These are phyloP conservation scores for Tricholoma matsutake DNA, from an alignment of 768 basidiomycete species.

Conservation along the genomic window DNA sequence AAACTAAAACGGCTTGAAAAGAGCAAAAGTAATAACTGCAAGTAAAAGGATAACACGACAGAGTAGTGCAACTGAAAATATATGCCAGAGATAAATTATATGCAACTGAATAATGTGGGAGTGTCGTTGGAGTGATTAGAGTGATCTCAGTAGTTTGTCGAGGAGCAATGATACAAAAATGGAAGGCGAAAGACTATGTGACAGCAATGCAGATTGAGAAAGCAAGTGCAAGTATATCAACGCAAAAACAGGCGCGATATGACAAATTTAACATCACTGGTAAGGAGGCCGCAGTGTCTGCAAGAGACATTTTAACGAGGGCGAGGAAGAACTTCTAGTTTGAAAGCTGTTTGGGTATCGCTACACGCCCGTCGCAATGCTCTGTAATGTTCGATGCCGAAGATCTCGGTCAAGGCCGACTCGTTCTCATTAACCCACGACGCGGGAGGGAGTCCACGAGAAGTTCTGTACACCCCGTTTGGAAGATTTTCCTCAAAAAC, in stretches of 20 bases:
- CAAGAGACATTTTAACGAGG: conserved; percentile 24
- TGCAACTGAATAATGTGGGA: conserved; percentile 19
- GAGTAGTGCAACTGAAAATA: conserved; percentile 14
- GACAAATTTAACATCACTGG: conserved; percentile 6
- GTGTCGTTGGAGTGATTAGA: conserved; percentile 21
- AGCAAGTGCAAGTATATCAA: conserved; percentile 16
- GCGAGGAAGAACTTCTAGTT: conserved; percentile 59
- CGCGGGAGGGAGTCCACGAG: conserved; percentile 72
- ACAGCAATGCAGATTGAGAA: conserved; percentile 33
- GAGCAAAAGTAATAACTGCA: neutral
- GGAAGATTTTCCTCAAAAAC: conserved; percentile 74
- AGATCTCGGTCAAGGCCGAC: conserved; percentile 62
- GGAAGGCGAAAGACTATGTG: conserved; percentile 32
- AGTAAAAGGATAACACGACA: neutral
- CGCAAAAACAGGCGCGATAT: conserved; percentile 12
- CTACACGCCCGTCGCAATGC: conserved; percentile 70
- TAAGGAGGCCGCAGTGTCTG: neutral
- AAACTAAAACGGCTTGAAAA: neutral
- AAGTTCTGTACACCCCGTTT: conserved; percentile 68
- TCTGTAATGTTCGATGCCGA: conserved; percentile 69
- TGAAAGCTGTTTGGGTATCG: conserved; percentile 70
- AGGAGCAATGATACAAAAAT: conserved; percentile 22
- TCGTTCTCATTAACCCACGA: conserved; percentile 77
- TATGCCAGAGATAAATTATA: conserved; percentile 25
- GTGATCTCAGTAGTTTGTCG: conserved; percentile 18